Base-by-base conservation (phyloP, 2,329 filamentous ascomycete genomes). In the Aphanocladium album region DNA sequence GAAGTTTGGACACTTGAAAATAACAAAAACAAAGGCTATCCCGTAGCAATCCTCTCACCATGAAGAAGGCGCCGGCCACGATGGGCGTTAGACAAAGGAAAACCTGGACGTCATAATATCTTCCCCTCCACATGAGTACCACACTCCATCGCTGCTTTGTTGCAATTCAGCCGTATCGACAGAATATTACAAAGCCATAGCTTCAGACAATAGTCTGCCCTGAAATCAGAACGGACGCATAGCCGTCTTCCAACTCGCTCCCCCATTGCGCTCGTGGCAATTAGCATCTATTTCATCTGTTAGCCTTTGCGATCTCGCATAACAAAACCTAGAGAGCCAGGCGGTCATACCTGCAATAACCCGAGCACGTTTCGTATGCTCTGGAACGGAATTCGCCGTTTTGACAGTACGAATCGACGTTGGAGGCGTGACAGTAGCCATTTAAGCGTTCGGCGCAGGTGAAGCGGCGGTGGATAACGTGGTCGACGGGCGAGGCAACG, bases 361-460 rank as follows among this genome's bases (percentile, higher is more conserved):
- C 8, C 9, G 35, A 8, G 50, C 67, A 68, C 14, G 60, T 64
- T 35, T 66, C 63, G 45, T 41, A 55, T 8, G 66, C 66, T 12
- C 61, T 50, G 23, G 64, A 62, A 6, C 17, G 27, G 45, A 68
- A 67, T 14, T 19, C 17, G 45, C 65, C 64, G 9, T 37, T 47
- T 3, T 25, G 23, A 60, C 67, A 68, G 6, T 57, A 52, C 3
- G 62, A 63, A 45, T 63, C 49, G 25, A 68, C 53, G 49, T 68
- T 68, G 57, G 62, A 62, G 12, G 66, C 66, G 39, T 60, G 54
- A 60, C 67, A 68, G 55, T 64, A 67, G 23, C 52, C 60, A 19
- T 66, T 45, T 21, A 66, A 59, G 2, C 60, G 59, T 1, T 23
- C 1, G 6, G 57, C 60, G 39, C 66, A 68, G 47, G 11, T 43